These are phyloP conservation scores for Aspergillus alliaceus DNA, from an alignment of 2,329 filamentous ascomycete species.

Conservation along the genomic window DNA sequence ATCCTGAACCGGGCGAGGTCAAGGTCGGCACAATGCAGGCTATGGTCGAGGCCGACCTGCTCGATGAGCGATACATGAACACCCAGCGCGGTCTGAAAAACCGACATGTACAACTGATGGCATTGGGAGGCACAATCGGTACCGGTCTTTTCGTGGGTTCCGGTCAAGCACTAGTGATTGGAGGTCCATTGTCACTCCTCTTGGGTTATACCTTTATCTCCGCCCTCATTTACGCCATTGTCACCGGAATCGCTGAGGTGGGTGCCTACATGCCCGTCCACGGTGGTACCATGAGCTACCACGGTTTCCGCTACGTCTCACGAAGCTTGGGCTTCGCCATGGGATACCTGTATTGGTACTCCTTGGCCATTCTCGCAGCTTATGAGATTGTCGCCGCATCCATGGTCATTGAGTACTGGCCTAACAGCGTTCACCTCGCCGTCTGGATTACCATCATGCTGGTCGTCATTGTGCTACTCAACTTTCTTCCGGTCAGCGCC, in stretches of 20 bases:
- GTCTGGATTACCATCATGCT: slow-evolving; percentile 60
- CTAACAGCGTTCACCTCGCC: slow-evolving; percentile 42
- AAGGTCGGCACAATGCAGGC: slow-evolving; percentile 27
- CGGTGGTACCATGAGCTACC: slow-evolving; percentile 46
- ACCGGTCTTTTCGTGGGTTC: slow-evolving; percentile 58
- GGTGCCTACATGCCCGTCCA: slow-evolving; percentile 46
- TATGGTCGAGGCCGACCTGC: slow-evolving; percentile 41
- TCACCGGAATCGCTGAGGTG: slow-evolving; percentile 48
- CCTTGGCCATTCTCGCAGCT: slow-evolving; percentile 47
- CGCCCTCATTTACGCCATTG: slow-evolving; percentile 46
- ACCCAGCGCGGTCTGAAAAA: slow-evolving; percentile 45
- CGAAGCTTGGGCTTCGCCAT: slow-evolving; percentile 44
- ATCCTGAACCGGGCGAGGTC: slow-evolving; percentile 7
- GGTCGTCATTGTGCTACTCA: slow-evolving; percentile 55
- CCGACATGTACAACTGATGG: slow-evolving; percentile 48
- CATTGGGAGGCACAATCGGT: slow-evolving; percentile 59
- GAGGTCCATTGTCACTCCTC: slow-evolving; percentile 53
- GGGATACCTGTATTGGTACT: slow-evolving; percentile 51
- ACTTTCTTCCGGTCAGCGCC: slow-evolving; percentile 49
- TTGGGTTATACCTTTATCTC: slow-evolving; percentile 55
- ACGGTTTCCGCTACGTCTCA: slow-evolving; percentile 45
- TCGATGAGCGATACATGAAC: slow-evolving; percentile 41
- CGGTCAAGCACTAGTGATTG: slow-evolving; percentile 53
- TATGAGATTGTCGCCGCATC: slow-evolving; percentile 66
- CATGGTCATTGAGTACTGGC: slow-evolving; percentile 66